phyloP scores from a whole-genome alignment of 805 yeast genomes.

The Pichia nakasei region DNA sequence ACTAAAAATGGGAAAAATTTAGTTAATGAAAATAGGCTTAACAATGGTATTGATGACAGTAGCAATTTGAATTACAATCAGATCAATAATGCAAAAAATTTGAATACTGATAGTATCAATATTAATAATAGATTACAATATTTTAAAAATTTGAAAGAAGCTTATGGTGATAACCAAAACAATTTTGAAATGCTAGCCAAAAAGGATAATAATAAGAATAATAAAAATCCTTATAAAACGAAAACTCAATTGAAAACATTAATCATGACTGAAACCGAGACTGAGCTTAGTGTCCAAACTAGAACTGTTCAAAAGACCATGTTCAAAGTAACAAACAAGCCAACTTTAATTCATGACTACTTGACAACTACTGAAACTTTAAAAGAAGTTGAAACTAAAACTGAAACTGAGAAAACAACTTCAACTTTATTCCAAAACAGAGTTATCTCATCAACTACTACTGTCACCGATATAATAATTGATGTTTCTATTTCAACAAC shows the following conservation, averaged over 20 bases:
- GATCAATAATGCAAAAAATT: not conserved
- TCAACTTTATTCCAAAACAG: not conserved
- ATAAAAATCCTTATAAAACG: not conserved
- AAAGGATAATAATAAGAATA: not conserved
- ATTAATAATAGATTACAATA: not conserved
- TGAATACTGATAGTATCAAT: not conserved
- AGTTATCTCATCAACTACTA: not conserved
- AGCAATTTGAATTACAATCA: not conserved
- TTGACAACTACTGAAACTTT: not conserved
- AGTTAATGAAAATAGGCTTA: not conserved
- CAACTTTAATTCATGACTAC: not conserved
- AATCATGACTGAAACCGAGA: not conserved
- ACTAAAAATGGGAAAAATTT: not conserved
- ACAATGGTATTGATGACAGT: not conserved
- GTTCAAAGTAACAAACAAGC: not conserved
- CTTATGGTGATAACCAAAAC: not conserved
- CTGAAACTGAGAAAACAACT: not conserved
- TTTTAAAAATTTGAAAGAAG: not conserved
- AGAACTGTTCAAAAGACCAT: slow-evolving; percentile 1
- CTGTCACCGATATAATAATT: not conserved
- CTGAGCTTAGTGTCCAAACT: not conserved
- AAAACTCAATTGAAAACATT: not conserved
- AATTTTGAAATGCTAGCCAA: not conserved
- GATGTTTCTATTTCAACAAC: slow-evolving; percentile 8
- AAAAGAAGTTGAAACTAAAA: not conserved